Percentiles rank a stretch among this genome's conserved stretches.
Conservation (phyloP, 2,329 filamentous ascomycete genomes). For the Verticillium alfalfae region DNA sequence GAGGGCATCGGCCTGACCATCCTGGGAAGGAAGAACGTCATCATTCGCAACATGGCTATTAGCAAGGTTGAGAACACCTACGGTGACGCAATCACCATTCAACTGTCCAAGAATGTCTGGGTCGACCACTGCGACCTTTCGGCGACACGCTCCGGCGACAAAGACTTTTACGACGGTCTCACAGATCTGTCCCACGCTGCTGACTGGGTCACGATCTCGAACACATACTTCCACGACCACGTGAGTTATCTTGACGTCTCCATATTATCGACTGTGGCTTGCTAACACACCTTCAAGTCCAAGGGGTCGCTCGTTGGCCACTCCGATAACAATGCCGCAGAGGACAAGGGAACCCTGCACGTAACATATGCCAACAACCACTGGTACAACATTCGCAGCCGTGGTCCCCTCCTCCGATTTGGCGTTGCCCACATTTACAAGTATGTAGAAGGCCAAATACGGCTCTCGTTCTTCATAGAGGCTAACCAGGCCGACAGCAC, state of each 20-base stretch:
- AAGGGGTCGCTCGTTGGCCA: constrained; percentile 53
- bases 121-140: constrained; percentile 59
- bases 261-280: background rate
- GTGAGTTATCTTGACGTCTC: background rate
- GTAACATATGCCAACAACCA: constrained; percentile 60
- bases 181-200: constrained; percentile 54
- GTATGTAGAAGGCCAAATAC: background rate
- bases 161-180: constrained; percentile 63
- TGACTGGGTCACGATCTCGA: constrained; percentile 47
- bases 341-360: constrained; percentile 52
- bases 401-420: constrained; percentile 54
- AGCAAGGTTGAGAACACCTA: constrained; percentile 45
- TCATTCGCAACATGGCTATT: constrained; percentile 53
- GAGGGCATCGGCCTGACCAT: constrained; percentile 43
- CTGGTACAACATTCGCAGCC: constrained; percentile 56
- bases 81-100: constrained; percentile 52
- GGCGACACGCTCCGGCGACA: constrained; percentile 40
- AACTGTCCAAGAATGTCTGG: constrained; percentile 51
- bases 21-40: constrained; percentile 45
- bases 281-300: constrained; percentile 19
- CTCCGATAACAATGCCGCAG: constrained; percentile 44
- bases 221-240: constrained; percentile 35
- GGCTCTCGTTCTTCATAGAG: too few relatives aligned
- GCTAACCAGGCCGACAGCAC: background rate
- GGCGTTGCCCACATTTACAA: constrained; percentile 53